phyloP scores from a whole-genome alignment of 495 filamentous ascomycete species.

The Penicillium ucsense region DNA sequence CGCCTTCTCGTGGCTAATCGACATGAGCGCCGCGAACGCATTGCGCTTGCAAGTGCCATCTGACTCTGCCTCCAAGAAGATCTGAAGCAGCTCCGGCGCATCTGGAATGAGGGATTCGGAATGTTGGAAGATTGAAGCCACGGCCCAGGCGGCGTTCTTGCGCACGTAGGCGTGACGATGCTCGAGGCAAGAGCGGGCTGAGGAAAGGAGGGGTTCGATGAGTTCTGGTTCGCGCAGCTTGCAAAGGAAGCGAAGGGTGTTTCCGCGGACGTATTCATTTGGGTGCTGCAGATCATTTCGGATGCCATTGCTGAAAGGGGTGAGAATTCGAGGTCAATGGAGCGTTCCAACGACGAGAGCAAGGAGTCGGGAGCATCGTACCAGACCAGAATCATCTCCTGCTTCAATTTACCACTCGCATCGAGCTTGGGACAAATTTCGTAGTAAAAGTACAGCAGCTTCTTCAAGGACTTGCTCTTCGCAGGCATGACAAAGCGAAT shows the following conservation, averaged over 20 bases:
- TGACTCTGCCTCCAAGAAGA: conserved; percentile 83
- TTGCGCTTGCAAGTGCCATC: conserved; percentile 98
- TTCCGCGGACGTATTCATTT: conserved; percentile 96
- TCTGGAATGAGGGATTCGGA: conserved; percentile 90
- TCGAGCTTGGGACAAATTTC: conserved; percentile 98
- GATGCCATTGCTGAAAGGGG: conserved; percentile 73
- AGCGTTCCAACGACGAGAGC: not conserved
- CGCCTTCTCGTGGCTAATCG: conserved; percentile 88
- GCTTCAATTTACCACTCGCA: conserved; percentile 83
- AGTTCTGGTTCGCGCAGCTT: conserved; percentile 95
- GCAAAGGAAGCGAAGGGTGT: conserved; percentile 91
- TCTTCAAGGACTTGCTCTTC: conserved; percentile 93
- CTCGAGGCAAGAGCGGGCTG: conserved; percentile 82
- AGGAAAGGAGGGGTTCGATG: conserved; percentile 88
- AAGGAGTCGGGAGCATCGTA: conserved; percentile 27
- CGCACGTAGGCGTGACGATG: conserved; percentile 95
- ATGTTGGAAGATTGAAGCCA: conserved; percentile 87
- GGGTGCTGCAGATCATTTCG: conserved; percentile 93
- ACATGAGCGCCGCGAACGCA: conserved; percentile 83
- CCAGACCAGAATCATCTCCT: conserved; percentile 99
- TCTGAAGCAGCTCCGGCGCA: conserved; percentile 82
- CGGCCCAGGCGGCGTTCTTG: conserved; percentile 93
- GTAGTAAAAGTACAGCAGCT: conserved; percentile 97
- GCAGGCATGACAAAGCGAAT: conserved; percentile 99
- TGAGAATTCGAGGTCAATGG: conserved; percentile 13